Evolutionary conservation across 139 green algal genomes (phyloP), one percentile per base, ranked within the genome.

Genomic region (Micractinium sp.): DNA sequence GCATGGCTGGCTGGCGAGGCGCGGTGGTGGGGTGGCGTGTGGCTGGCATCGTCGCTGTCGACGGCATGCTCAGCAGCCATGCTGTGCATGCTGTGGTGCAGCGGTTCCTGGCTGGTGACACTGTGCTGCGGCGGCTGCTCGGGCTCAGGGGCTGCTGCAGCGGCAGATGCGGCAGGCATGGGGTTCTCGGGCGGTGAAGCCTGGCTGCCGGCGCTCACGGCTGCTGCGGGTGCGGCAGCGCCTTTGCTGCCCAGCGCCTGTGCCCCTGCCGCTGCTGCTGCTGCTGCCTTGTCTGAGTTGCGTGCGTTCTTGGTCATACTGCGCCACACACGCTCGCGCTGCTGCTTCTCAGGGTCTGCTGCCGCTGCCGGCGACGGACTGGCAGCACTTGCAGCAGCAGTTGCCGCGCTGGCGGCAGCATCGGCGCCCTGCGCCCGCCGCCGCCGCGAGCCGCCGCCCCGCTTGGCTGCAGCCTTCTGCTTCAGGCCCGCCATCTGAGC

Each of bases 401-500:
- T 29, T 9, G 41, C 25, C 20, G 25, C 31, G 71, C 7, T 22
- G 16, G 33, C 15, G 19, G 19, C 76, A 20, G 76, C 38, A 22
- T 47, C 23, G 56, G 35, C 38, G 74, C 35, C 60, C 60, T 16
- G 23, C 25, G 19, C 85, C 29, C 53, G 41, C 84, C 25, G n/a
- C 16, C 18, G 80, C 53, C 47, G 73, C 47, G 47, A 56, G 5
- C 38, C 67, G 29, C 23, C 38, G 33, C 47, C 36, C 19, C 82
- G 87, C 82, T 90, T 85, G 47, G 82, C 81, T 16, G 87, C 90
- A 16, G 90, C 90, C 83, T 90, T 93, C n/a, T 76, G 71, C 18
- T 61, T 66, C 74, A 93, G 87, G 7, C 82, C 74, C 29, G 31
- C 38, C 71, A 93, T 85, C 83, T 93, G 90, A 2, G 75, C 31